These are phyloP conservation scores for Cantharellus anzutake DNA, from an alignment of 768 basidiomycete species.

Conservation along the genomic window DNA sequence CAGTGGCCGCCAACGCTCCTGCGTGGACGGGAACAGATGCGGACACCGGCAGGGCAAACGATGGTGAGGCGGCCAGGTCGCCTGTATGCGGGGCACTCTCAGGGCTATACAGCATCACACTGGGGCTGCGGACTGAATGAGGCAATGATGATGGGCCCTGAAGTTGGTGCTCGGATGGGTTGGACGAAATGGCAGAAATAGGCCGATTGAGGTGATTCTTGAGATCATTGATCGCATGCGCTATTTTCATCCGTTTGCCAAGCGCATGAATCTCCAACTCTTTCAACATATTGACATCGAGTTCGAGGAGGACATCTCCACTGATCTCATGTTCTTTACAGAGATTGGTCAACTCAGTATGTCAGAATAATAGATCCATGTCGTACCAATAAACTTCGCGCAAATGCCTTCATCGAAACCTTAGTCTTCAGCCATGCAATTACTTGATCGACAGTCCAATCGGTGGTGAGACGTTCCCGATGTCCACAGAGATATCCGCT, in stretches of 20 bases:
- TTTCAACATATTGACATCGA: constrained; percentile 82
- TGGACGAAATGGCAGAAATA: constrained; percentile 25
- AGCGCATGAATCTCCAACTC: constrained; percentile 90
- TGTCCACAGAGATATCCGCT: too few species aligned
- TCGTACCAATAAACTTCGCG: constrained; percentile 69
- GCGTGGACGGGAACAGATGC: too few species aligned
- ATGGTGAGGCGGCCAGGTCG: neutral
- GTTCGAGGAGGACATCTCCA: constrained; percentile 88
- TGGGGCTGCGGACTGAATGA: neutral
- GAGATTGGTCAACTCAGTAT: neutral
- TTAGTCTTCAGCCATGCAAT: constrained; percentile 69
- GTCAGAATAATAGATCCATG: neutral
- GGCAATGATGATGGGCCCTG: neutral
- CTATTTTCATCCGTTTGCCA: constrained; percentile 84
- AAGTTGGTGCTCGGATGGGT: neutral
- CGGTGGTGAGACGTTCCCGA: constrained; percentile 17
- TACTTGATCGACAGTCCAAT: constrained; percentile 82
- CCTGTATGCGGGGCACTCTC: neutral
- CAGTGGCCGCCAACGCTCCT: too few species aligned
- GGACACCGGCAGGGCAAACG: neutral
- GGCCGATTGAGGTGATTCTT: constrained; percentile 64
- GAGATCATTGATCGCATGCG: constrained; percentile 81
- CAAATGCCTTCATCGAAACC: constrained; percentile 69
- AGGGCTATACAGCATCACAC: neutral
- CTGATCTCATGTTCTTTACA: constrained; percentile 89